Evolutionary conservation across 495 filamentous ascomycete species (phyloP), one percentile per base, ranked within the genome.

Genomic region (Rhypophila decipiens): DNA sequence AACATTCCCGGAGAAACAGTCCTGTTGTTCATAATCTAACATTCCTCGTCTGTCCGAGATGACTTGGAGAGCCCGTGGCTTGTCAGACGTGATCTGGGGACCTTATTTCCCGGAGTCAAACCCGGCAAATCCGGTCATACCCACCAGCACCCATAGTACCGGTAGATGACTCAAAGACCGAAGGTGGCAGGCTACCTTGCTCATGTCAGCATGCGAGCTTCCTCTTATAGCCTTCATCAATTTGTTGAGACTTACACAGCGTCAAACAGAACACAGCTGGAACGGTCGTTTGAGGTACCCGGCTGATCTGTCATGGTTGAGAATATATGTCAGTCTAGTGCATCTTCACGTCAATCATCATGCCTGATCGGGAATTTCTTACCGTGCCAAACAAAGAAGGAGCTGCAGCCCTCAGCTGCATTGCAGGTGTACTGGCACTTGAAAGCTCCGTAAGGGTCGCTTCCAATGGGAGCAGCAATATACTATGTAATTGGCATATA

Each of bases 361-460:
- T n/a, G n/a, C n/a, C n/a, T n/a, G n/a, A n/a, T n/a, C n/a, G 0
- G 13, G 13, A 29, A 31, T 43, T 3, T 2, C 64, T 38, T 44
- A 67, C 63, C 50, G 35, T 58, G 61, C 48, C 45, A 59, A 10
- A 55, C 51, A 50, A 65, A 61, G 43, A 56, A 68, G 15, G 57
- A 53, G n/a, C 44, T 50, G 37, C 65, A 67, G 2, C 41, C 37
- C 8, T 21, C 41, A 1, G 40, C 52, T 3, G 55, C 56, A 31
- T 68, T 68, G 55, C 65, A 68, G 5, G 44, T 53, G 20, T 54
- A 67, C 59, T 66, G 63, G 46, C 65, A 68, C 50, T 64, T 63
- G 46, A 57, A 66, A 2, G 60, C 55, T 17, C 52, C 63, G 21
- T 58, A 64, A 1, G 52, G 57, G 2, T 57, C 56, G 17, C 27